These are phyloP conservation scores for Fomitopsis palustris DNA, from an alignment of 1,284 basidiomycete species.

Conservation along the genomic window DNA sequence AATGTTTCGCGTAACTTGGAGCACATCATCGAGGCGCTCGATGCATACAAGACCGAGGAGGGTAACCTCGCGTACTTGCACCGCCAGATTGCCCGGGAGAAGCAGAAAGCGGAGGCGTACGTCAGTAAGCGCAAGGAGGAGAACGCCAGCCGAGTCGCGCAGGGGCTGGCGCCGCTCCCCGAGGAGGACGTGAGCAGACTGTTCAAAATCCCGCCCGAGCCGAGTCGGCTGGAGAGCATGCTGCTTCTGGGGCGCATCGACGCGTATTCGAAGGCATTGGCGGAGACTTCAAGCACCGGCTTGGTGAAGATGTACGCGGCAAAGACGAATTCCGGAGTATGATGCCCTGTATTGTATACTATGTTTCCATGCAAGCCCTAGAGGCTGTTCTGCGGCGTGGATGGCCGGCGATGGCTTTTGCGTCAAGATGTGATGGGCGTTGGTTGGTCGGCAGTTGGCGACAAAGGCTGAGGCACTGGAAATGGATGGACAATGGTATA, in stretches of 20 bases:
- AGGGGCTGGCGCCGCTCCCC: slow-evolving; percentile 85
- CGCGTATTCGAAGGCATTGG: slow-evolving; percentile 76
- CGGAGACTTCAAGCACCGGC: slow-evolving; percentile 63
- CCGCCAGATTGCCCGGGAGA: slow-evolving; percentile 91
- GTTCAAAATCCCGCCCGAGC: slow-evolving; percentile 90
- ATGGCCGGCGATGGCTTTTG: not conserved
- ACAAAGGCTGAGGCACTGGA: no score
- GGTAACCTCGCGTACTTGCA: slow-evolving; percentile 91
- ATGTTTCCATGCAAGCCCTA: not conserved
- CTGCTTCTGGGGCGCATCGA: slow-evolving; percentile 85
- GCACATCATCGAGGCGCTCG: slow-evolving; percentile 82
- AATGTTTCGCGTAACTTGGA: slow-evolving; percentile 70
- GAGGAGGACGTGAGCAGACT: slow-evolving; percentile 80
- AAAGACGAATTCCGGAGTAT: slow-evolving; percentile 34
- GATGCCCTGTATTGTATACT: not conserved
- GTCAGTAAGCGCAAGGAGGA: slow-evolving; percentile 88
- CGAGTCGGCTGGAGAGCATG: slow-evolving; percentile 88
- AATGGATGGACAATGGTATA: no score
- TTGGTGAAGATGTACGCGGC: slow-evolving; percentile 78
- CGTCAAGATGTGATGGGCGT: not conserved
- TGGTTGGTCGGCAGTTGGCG: not conserved
- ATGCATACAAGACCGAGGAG: slow-evolving; percentile 86
- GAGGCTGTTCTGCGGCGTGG: not conserved
- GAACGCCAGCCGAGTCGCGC: slow-evolving; percentile 77
- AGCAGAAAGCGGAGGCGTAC: slow-evolving; percentile 76